phyloP scores from a whole-genome alignment of 2,329 filamentous ascomycete genomes.

The Colletotrichum tropicale region DNA sequence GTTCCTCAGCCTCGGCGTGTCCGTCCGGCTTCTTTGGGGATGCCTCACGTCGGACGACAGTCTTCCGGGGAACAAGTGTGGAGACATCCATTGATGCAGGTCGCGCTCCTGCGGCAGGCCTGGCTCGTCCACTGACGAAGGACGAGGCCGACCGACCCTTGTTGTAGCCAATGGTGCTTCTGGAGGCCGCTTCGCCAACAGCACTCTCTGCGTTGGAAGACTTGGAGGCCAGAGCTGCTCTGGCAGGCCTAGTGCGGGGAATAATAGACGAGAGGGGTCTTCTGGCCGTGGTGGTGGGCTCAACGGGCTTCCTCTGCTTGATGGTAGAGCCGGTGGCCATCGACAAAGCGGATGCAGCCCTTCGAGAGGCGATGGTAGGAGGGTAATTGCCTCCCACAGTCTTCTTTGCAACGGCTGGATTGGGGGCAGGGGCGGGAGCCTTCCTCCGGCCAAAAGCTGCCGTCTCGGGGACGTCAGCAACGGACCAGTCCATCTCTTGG shows the following conservation, averaged over 20 bases:
- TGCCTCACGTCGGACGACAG: slow-evolving; percentile 14
- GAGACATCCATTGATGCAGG: not conserved
- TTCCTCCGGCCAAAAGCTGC: slow-evolving; percentile 36
- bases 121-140: slow-evolving; percentile 34
- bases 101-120: slow-evolving; percentile 16
- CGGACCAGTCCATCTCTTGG: slow-evolving; percentile 65
- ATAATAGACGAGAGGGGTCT: slow-evolving; percentile 35
- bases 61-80: not conserved
- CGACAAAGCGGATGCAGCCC: slow-evolving; percentile 58
- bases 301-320: slow-evolving; percentile 22
- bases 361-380: slow-evolving; percentile 46
- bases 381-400: slow-evolving; percentile 16
- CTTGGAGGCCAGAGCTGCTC: slow-evolving; percentile 48
- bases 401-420: slow-evolving; percentile 26
- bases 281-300: slow-evolving; percentile 20
- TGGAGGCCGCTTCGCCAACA: slow-evolving; percentile 70
- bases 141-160: slow-evolving; percentile 69
- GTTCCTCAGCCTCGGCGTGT: slow-evolving; percentile 32
- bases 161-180: slow-evolving; percentile 84
- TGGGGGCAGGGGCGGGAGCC: slow-evolving; percentile 24
- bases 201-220: slow-evolving; percentile 59
- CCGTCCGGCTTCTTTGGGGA: slow-evolving; percentile 9
- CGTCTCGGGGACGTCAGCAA: slow-evolving; percentile 58
- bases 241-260: slow-evolving; percentile 33
- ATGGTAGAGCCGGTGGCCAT: slow-evolving; percentile 33